A percentile compares a stretch with the other conserved stretches of the same genome.
Evolutionary conservation across 2,329 filamentous ascomycete species (phyloP).

Genomic region (Furcasterigmium sp.): DNA sequence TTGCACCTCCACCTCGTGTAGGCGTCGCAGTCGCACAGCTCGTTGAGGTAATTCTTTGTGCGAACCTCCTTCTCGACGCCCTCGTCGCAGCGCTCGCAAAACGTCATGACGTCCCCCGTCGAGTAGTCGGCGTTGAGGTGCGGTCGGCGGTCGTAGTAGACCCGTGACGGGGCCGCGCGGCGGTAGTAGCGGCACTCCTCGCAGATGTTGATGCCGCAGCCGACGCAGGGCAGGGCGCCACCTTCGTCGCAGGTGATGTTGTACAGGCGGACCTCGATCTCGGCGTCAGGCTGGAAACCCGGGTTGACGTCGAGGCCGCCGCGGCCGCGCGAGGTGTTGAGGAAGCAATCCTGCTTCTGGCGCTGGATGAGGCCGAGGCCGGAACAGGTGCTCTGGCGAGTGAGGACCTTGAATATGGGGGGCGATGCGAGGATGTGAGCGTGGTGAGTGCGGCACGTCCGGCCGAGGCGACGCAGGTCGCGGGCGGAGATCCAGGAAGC

Average conservation of each 20-base stretch:
- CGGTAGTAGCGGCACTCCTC: slow-evolving; percentile 9
- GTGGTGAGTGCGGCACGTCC: slow-evolving; percentile 4
- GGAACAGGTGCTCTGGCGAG: slow-evolving; percentile 6
- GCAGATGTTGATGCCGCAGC: slow-evolving; percentile 7
- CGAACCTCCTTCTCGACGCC: slow-evolving; percentile 2
- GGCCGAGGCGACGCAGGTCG: slow-evolving; percentile 6
- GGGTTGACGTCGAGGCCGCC: background rate
- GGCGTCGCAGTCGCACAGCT: slow-evolving; percentile 9
- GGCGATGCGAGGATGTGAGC: slow-evolving; percentile 3
- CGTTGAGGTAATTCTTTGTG: slow-evolving; percentile 3
- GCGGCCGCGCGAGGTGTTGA: background rate
- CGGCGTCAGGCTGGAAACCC: slow-evolving; percentile 1
- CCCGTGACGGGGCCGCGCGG: background rate
- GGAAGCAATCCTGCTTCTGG: background rate
- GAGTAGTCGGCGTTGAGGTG: slow-evolving; percentile 2
- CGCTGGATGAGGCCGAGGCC: slow-evolving; percentile 6
- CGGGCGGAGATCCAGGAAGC: slow-evolving; percentile 4
- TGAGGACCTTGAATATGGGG: slow-evolving; percentile 6
- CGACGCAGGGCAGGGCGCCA: slow-evolving; percentile 1
- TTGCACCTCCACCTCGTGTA: slow-evolving; percentile 8
- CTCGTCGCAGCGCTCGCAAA: slow-evolving; percentile 7
- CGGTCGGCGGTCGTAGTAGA: slow-evolving; percentile 4
- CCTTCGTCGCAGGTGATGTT: slow-evolving; percentile 6
- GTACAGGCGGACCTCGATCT: slow-evolving; percentile 6
- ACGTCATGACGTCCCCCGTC: slow-evolving; percentile 7